Evolutionary conservation across 2,329 filamentous ascomycete species (phyloP), one percentile per base, ranked within the genome.

Genomic region (Penicillium verrucosum): DNA sequence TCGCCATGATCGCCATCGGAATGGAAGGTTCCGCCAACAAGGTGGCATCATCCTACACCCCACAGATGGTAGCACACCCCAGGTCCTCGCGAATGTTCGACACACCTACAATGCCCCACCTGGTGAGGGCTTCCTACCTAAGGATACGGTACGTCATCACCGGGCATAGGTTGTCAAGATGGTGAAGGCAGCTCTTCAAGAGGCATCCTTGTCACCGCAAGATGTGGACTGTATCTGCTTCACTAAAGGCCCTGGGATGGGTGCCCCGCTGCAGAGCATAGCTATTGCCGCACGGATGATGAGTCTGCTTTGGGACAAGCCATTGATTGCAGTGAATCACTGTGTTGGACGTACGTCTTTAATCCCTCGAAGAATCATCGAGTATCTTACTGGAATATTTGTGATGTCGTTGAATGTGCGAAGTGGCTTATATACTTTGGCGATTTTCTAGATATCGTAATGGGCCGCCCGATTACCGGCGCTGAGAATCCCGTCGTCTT

Each of bases 1-100:
- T 34, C 18, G 37, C 11, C 48, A 86, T 86, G 80, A 87, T 89
- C 65, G 83, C 86, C 27, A 82, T 90, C 67, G 88, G 88, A 29
- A 82, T 90, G 72, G 94, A 99, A 80, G 93, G 94, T 74, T 96
- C 91, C 56, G 94, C 94, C 76, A 99, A 99, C 82, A 99, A 99
- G 78, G 86, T 99, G 51, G 94, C 70, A 81, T 99, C 57, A 96
- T 99, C 73, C 84, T 86, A 25, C 94, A 97, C 79, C 77, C 60
- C 70, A 77, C 78, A 27, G 78, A 81, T 2, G 34, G 75, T 69
- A 75, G 78, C 58, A 78, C 82, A 36, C 83, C 88, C n/a, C 78
- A 81, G 63, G 87, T 99, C 71, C 90, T 99, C 64, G 87, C 92
- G 71, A 99, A 83, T 37, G 34, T 97, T 64, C 89, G 94, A 53